Percentiles rank a stretch among this genome's conserved stretches.
Conservation (phyloP, 208 protist genomes). For the Acanthamoeba castellanii region DNA sequence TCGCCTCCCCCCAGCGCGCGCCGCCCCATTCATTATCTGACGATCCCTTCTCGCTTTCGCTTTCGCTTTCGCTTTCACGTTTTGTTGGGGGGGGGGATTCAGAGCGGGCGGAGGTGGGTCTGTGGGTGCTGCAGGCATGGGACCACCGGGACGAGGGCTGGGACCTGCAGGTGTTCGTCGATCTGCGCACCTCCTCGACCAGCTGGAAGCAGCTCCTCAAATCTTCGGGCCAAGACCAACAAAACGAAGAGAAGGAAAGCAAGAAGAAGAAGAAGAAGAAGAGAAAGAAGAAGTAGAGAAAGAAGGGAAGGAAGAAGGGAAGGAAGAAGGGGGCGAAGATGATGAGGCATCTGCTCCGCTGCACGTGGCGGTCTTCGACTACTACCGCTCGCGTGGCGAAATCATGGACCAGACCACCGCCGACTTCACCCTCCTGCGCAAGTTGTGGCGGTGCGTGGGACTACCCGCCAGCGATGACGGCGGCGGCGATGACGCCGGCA, state of each 20-base stretch:
- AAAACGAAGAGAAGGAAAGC: background rate
- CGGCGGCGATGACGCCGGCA: background rate
- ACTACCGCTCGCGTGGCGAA: background rate
- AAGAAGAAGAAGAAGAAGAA: background rate
- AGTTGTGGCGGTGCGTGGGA: background rate
- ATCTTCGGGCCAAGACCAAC: background rate
- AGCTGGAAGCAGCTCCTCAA: background rate
- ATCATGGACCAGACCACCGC: background rate
- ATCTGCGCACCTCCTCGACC: background rate
- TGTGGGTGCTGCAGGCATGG: background rate
- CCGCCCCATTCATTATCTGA: too few relatives aligned
- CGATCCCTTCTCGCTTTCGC: too few relatives aligned
- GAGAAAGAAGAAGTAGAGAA: background rate
- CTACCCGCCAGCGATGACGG: background rate
- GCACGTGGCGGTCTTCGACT: background rate
- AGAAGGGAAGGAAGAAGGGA: too few relatives aligned
- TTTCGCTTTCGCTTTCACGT: background rate
- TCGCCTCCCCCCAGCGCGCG: too few relatives aligned
- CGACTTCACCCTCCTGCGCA: background rate
- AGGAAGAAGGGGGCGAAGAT: background rate
- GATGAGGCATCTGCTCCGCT: background rate
- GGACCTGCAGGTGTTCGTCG: background rate
- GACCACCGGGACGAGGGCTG: background rate
- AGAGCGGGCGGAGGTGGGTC: background rate
- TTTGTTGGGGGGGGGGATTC: background rate